Evolutionary conservation across 208 protist genomes (phyloP).

Genomic region (Trypanosoma melophagium): DNA sequence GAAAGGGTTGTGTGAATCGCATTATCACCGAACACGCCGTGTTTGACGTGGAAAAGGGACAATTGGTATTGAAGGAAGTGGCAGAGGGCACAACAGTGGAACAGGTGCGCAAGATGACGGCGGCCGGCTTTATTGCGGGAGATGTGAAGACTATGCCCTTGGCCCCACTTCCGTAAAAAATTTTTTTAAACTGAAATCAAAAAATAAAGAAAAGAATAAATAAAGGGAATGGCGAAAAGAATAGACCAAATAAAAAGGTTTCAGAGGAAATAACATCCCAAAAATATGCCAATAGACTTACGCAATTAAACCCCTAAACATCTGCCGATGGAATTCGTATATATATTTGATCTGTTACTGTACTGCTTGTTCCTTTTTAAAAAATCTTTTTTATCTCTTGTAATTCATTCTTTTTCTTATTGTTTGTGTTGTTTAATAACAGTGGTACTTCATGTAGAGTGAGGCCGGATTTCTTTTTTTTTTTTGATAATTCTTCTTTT

Average conservation of each 20-base stretch:
- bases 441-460: no score
- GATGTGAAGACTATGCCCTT: conserved; percentile 82
- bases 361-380: no score
- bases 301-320: no score
- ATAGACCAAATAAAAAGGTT: no score
- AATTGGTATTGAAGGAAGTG: conserved; percentile 91
- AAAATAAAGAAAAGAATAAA: conserved; percentile 3
- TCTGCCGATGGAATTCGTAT: no score
- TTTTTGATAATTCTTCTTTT: conserved; percentile 10
- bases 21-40: conserved; percentile 97
- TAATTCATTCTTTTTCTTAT: no score
- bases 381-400: no score
- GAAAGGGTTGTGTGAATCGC: conserved; percentile 82
- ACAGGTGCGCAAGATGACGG: conserved; percentile 86
- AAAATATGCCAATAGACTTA: no score
- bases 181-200: background rate
- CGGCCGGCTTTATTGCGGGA: conserved; percentile 56
- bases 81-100: conserved; percentile 92
- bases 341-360: no score
- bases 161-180: conserved; percentile 35
- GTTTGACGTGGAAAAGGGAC: conserved; percentile 91
- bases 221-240: background rate
- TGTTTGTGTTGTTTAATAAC: no score
- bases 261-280: no score
- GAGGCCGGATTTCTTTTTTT: no score